Evolutionary conservation across 345 rosid genomes (phyloP), one percentile per base, ranked within the genome.

Genomic region (Eucalyptus marginata): DNA sequence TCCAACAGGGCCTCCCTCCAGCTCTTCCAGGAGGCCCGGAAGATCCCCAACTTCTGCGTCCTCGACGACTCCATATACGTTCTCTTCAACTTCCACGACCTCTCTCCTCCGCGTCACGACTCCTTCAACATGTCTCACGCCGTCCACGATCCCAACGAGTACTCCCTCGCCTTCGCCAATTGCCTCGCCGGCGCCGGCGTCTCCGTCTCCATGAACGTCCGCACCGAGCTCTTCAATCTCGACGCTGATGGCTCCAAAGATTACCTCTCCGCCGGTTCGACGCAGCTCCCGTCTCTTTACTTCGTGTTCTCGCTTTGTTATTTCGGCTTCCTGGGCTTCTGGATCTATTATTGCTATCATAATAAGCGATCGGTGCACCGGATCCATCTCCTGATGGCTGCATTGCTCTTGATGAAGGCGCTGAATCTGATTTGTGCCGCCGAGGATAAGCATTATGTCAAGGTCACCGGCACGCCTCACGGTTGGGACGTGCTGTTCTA

Each of bases 401-500:
- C 91, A 16, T 91, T 98, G 84, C 93, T 98, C 89, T 64, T 98
- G 10, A 94, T 97, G 94, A 98, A 98, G 92, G 97, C 99, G 1
- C 87, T 98, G 49, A 98, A 98, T 89, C 94, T 97, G 90, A 95
- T 98, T 54, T 98, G 97, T 64, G 99, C 98, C 4, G 99, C 98
- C 5, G 99, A 95, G 89, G 99, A 96, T 76, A 97, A 95, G 88
- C 97, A 97, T 87, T 96, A 90, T 68, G 99, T 97, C 46, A 97
- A 98, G 91, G 95, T 91, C 89, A 96, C 98, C 1, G 99, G 99
- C 25, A 98, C 99, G 7, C 97, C 99, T 58, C 99, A 97, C 49
- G 99, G 99, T 4, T 97, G 99, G 99, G 99, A 98, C 87, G 94
- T 97, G 24, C 90, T 96, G 90, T 97, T 96, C 85, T 98, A 98